A percentile compares a stretch with the other conserved stretches of the same genome.
These are phyloP conservation scores for Lagenaria siceraria DNA, from an alignment of 306 rosid genomes.

Conservation along the genomic window DNA sequence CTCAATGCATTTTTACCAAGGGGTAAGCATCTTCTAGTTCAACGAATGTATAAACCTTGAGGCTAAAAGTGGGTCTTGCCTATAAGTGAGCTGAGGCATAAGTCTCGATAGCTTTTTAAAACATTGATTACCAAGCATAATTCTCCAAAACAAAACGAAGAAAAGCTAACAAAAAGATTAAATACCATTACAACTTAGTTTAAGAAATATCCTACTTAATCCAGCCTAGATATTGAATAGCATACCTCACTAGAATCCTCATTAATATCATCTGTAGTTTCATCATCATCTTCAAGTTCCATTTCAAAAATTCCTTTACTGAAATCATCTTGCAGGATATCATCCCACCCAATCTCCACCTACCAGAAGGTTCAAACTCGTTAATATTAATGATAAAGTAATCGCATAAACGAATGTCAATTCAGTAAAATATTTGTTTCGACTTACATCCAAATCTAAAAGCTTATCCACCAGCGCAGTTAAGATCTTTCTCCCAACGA, in stretches of 20 bases:
- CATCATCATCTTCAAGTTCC: conserved; percentile 51
- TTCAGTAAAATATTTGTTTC: neutral
- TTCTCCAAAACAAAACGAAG: neutral
- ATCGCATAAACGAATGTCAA: neutral
- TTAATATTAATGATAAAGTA: neutral
- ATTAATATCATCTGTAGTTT: conserved; percentile 29
- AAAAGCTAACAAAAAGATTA: neutral
- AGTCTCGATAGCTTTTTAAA: neutral
- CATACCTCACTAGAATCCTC: conserved; percentile 39
- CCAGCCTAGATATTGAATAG: neutral
- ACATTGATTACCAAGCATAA: no score
- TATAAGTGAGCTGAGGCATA: neutral
- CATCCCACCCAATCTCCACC: conserved; percentile 81
- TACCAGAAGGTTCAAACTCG: conserved; percentile 16
- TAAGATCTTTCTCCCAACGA: conserved; percentile 53
- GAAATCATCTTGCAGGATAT: conserved; percentile 39
- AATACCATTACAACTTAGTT: neutral
- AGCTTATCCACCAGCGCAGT: conserved; percentile 61
- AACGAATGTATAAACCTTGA: neutral
- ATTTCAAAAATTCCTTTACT: conserved; percentile 62
- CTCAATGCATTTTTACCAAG: neutral
- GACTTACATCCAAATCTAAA: conserved; percentile 79
- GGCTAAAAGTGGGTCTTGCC: neutral
- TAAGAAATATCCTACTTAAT: neutral
- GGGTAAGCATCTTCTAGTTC: neutral